phyloP scores from a whole-genome alignment of 306 rosid genomes.

The Fagus crenata region DNA sequence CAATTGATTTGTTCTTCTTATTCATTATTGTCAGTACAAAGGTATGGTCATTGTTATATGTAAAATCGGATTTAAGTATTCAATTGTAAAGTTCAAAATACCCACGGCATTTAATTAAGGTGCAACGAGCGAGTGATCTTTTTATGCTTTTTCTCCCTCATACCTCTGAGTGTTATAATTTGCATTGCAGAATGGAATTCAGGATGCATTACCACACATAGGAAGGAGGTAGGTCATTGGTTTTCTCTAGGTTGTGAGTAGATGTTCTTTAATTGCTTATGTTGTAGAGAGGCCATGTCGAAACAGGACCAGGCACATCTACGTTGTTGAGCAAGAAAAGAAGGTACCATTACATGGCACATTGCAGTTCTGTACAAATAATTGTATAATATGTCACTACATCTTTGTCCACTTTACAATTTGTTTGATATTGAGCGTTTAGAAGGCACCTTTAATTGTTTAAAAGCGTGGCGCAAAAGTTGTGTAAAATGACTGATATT shows the following conservation, averaged over 20 bases:
- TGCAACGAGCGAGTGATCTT: slow-evolving; percentile 18
- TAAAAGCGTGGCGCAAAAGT: too few relatives aligned
- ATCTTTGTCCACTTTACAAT: too few relatives aligned
- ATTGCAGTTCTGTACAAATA: neutral
- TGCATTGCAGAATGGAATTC: neutral
- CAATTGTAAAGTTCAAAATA: neutral
- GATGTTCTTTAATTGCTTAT: neutral
- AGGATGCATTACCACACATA: neutral
- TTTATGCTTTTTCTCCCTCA: neutral
- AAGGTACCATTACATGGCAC: neutral
- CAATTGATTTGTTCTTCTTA: slow-evolving; percentile 15
- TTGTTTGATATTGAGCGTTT: too few relatives aligned
- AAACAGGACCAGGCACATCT: neutral
- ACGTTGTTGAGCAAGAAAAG: too few relatives aligned
- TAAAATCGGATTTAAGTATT: neutral
- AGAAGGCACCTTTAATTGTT: too few relatives aligned
- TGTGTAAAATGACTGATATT: neutral
- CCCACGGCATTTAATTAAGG: slow-evolving; percentile 16
- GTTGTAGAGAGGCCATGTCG: neutral
- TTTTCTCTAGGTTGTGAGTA: neutral
- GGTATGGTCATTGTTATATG: neutral
- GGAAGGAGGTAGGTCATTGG: neutral
- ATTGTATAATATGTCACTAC: neutral
- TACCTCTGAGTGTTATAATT: neutral
- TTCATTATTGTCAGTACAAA: neutral